Conservation (phyloP, 2,329 filamentous ascomycete genomes). For the Calcarisporium arbuscula region DNA sequence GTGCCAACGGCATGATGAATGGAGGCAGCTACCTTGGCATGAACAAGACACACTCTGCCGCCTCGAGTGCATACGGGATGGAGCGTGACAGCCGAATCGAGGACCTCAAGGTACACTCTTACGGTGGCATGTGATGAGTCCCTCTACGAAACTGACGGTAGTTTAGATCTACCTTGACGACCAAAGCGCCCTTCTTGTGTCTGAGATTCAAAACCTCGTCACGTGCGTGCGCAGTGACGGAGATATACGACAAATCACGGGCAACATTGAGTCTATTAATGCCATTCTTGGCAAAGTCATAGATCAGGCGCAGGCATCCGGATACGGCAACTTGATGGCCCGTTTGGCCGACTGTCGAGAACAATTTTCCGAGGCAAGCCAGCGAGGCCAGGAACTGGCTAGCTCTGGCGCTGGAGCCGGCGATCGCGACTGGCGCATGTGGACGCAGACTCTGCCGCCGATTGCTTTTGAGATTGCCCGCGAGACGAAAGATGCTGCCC, state of each 20-base stretch:
- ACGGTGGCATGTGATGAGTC: constrained; percentile 9
- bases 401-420: constrained; percentile 40
- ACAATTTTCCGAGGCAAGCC: constrained; percentile 57
- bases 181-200: constrained; percentile 71
- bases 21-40: constrained; percentile 28
- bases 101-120: constrained; percentile 39
- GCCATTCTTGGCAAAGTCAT: constrained; percentile 66
- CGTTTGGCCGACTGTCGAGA: constrained; percentile 58
- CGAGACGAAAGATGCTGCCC: constrained; percentile 67
- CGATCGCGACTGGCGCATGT: constrained; percentile 52
- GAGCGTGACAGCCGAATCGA: constrained; percentile 36
- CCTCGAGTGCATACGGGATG: constrained; percentile 32
- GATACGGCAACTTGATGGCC: constrained; percentile 44
- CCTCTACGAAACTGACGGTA: constrained; percentile 10
- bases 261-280: constrained; percentile 65
- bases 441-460: constrained; percentile 68
- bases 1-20: constrained; percentile 28
- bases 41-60: constrained; percentile 26
- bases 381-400: constrained; percentile 54
- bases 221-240: constrained; percentile 62
- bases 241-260: constrained; percentile 56
- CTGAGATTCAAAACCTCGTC: constrained; percentile 77
- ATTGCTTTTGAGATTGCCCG: constrained; percentile 83
- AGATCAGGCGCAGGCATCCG: constrained; percentile 53
- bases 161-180: constrained; percentile 70